Evolutionary conservation across 1,284 basidiomycete species (phyloP), one percentile per base, ranked within the genome.

Genomic region (Naganishia liquefaciens): DNA sequence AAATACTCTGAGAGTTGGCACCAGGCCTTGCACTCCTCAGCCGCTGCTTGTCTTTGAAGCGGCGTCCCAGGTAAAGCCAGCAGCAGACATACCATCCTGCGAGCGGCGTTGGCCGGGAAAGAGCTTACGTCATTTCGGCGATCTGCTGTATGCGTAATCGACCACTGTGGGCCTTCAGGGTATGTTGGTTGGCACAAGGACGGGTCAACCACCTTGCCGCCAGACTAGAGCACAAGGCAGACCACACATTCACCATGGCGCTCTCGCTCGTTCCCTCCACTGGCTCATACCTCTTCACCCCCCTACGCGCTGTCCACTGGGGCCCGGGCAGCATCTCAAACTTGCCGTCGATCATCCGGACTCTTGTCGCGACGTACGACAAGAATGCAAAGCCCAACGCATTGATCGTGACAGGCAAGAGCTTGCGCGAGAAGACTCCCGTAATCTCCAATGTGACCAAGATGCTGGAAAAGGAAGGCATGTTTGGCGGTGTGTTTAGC

Each of bases 361-460:
- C 52, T 28, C 49, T 64, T 39, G 54, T 58, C 46, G 17, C 63
- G 21, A 19, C 43, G 3, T 40, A 54, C 44, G 40, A 64, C 54
- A 52, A 80, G 39, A 43, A 62, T 42, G 49, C 60, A 5, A 42
- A 61, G 42, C 51, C 57, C 21, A 68, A 50, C 73, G 88, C 85
- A 1, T 74, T 90, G 27, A 74, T 90, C 58, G 82, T 90, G 42
- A 90, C 89, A 1, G 88, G 89, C 33, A 86, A 80, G 70, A 87
- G 83, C 66, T 80, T 91, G 39, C 77, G 84, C 17, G 64, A 67
- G 65, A 80, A 84, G 46, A 66, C 66, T 7, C 63, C 65, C 44
- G 62, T 68, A 30, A 64, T 64, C 43, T 81, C 87, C 13, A 82
- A 77, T 57, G 80, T 89, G 6, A 85, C 88, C 74, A 75, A 69